Evolutionary conservation across 1,284 basidiomycete genomes (phyloP), one percentile per base, ranked within the genome.

Genomic region (Trichosporon inkin): DNA sequence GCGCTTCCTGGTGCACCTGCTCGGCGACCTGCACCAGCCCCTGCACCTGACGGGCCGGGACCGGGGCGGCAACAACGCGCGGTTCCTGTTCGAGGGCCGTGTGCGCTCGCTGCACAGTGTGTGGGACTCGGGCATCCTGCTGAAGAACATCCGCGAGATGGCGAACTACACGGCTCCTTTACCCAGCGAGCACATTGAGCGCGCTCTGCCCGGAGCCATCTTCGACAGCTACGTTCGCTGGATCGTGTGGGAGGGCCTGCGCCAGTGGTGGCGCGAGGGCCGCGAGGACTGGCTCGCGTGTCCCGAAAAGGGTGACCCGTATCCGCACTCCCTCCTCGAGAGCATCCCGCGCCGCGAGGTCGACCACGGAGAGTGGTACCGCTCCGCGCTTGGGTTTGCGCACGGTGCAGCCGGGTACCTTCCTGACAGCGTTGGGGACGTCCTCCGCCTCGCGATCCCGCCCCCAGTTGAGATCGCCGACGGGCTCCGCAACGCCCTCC

Each of bases 21-120:
- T 94, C 10, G 93, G 93, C 0, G 93, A 96, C 72, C 81, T 94
- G 81, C 92, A 95, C 71, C 88, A 89, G 83, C 92, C 92, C 10
- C 80, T 96, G 54, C 93, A 97, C 75, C 82, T 96, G 41, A 88
- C 89, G 0, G 90, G 91, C 2, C 81, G 90, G 16, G 86, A 90
- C 64, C 82, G 88, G 34, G 92, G 93, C 2, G 92, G 92, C 1
- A 96, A 96, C 71, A 84, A 84, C 47, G 56, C 82, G 62, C 85
- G 85, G 67, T 88, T 92, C 32, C 69, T 78, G 11, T 92, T 88
- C 71, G 87, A 87, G 66, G 84, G 84, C 0, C 80, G 87, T 19
- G 53, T 54, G 1, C 51, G 34, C 64, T 90, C 88, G 69, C 80
- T 95, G 3, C 92, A 95, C 73, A 87, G 86, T 0, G 81, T 92